Conservation (phyloP, 2,329 filamentous ascomycete genomes). For the Emergomyces pasteurianus region DNA sequence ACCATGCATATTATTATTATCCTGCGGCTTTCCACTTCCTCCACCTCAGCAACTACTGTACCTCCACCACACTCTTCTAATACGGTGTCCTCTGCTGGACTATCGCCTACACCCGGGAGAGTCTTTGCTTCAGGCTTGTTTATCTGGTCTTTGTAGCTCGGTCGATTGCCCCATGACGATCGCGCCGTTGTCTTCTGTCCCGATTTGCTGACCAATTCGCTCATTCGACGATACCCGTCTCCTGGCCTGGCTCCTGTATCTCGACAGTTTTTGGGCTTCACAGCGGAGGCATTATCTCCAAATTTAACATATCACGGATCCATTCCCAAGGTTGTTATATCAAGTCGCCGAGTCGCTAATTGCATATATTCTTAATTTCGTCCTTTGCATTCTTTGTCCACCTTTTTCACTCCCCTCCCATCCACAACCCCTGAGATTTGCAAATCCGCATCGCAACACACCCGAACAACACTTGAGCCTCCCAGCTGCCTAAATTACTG, state of each 20-base stretch:
- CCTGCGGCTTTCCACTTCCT: not conserved
- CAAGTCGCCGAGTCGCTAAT: not conserved
- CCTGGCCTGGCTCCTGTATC: no score
- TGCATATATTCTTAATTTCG: not conserved
- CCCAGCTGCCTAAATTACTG: not conserved
- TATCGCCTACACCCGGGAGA: not conserved
- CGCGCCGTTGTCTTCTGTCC: not conserved
- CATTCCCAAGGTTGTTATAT: not conserved
- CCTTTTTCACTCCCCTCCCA: not conserved
- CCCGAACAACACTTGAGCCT: not conserved
- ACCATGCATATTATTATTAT: no score
- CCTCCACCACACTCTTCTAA: not conserved
- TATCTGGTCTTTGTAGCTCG: not conserved
- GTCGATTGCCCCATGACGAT: not conserved
- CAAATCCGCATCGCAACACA: not conserved
- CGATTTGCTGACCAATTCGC: slow-evolving; percentile 1
- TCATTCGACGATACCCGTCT: not conserved
- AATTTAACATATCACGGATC: not conserved
- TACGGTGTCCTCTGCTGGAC: not conserved
- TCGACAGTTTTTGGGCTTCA: not conserved
- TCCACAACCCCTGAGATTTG: not conserved
- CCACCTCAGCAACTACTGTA: not conserved
- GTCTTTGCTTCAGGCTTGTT: not conserved
- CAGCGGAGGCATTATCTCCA: not conserved
- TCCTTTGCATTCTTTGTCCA: not conserved